Percentiles rank a stretch among this genome's conserved stretches.
Evolutionary conservation across 139 green algal species (phyloP).

Genomic region (Chlamydomonas sp.): DNA sequence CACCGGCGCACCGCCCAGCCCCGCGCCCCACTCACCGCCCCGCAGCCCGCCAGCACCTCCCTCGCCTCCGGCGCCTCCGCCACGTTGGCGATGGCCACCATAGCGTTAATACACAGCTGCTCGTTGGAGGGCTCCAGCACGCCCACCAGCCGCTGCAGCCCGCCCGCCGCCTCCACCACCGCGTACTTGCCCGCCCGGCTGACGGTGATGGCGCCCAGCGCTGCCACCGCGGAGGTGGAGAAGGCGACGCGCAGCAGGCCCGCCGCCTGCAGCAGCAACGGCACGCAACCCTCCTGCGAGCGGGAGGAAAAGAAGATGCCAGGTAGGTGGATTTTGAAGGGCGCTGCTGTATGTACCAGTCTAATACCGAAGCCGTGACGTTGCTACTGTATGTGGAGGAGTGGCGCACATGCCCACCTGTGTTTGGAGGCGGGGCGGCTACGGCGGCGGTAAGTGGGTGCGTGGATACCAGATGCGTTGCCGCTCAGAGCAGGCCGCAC

Average conservation of each 20-base stretch:
- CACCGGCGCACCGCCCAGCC: neutral
- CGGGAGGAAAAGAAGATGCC: neutral
- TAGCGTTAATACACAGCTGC: slow-evolving; percentile 38
- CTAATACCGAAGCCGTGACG: no score
- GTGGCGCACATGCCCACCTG: no score
- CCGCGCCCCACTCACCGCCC: slow-evolving; percentile 17
- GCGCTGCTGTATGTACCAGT: no score
- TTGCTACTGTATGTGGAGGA: no score
- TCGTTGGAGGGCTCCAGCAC: slow-evolving; percentile 27
- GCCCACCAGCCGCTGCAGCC: slow-evolving; percentile 1
- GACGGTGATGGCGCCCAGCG: slow-evolving; percentile 57
- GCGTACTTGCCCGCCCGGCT: slow-evolving; percentile 61
- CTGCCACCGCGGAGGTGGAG: slow-evolving; percentile 45
- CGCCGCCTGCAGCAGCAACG: slow-evolving; percentile 33
- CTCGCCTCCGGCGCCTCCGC: slow-evolving; percentile 45
- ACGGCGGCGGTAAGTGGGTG: no score
- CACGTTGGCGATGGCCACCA: slow-evolving; percentile 40
- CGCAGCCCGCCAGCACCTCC: slow-evolving; percentile 7
- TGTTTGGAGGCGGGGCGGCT: no score
- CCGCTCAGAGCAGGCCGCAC: no score
- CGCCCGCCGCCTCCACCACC: slow-evolving; percentile 35
- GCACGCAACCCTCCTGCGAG: slow-evolving; percentile 33
- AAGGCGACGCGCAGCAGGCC: slow-evolving; percentile 12
- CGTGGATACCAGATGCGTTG: no score
- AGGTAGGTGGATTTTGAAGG: neutral